Conservation (phyloP, 257 asterid species). For the Apocynum venetum region DNA sequence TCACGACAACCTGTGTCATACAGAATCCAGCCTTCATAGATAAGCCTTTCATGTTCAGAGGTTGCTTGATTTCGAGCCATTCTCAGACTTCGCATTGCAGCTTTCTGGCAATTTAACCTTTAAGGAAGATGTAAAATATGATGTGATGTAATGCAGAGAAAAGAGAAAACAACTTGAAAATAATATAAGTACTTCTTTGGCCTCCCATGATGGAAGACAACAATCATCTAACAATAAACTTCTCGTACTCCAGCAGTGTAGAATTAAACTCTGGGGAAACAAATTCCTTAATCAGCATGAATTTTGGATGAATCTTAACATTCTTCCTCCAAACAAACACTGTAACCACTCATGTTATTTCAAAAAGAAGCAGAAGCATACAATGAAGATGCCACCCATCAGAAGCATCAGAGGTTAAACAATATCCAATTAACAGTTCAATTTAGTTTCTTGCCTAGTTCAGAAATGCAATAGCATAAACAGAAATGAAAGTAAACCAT, state of each 20-base stretch:
- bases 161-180: background rate
- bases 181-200: background rate
- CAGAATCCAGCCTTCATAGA: conserved; percentile 94
- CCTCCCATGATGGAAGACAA: background rate
- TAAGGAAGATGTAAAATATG: background rate
- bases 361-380: background rate
- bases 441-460: background rate
- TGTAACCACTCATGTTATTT: background rate
- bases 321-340: background rate
- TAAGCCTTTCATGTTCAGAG: conserved; percentile 76
- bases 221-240: background rate
- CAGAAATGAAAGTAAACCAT: background rate
- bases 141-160: background rate
- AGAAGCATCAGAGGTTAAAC: background rate
- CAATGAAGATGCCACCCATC: background rate
- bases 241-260: background rate
- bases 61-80: conserved; percentile 84
- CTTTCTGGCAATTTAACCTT: conserved; percentile 92
- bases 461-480: background rate
- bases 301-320: background rate
- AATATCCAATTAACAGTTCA: background rate
- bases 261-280: background rate
- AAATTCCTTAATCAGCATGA: background rate
- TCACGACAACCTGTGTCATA: conserved; percentile 84
- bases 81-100: conserved; percentile 93